Evolutionary conservation across 2,329 filamentous ascomycete species (phyloP).

Genomic region (Hypoxylon sp.): DNA sequence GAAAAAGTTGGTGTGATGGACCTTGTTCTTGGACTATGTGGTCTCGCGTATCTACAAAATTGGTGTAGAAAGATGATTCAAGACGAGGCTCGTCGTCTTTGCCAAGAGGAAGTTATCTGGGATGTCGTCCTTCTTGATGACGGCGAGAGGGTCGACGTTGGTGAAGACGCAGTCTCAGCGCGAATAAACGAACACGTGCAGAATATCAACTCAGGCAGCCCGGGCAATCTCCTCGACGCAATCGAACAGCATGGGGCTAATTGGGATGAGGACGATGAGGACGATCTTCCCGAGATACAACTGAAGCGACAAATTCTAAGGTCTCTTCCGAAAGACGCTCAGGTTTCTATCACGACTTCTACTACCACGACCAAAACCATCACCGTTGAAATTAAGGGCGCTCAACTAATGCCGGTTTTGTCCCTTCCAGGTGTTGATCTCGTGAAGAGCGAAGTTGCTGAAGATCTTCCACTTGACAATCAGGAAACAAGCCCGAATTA

Average conservation of each 20-base stretch:
- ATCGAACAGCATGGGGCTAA: slow-evolving; percentile 52
- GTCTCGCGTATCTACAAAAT: slow-evolving; percentile 71
- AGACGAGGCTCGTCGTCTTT: slow-evolving; percentile 60
- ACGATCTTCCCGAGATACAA: slow-evolving; percentile 59
- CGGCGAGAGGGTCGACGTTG: slow-evolving; percentile 68
- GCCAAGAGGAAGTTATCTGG: slow-evolving; percentile 71
- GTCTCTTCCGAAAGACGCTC: slow-evolving; percentile 65
- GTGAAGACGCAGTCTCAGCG: slow-evolving; percentile 52
- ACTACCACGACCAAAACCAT: slow-evolving; percentile 72
- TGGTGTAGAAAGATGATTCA: slow-evolving; percentile 65
- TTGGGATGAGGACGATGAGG: slow-evolving; percentile 50
- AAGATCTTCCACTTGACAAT: slow-evolving; percentile 36
- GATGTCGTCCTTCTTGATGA: slow-evolving; percentile 73
- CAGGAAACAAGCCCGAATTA: slow-evolving; percentile 55
- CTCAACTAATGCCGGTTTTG: slow-evolving; percentile 62
- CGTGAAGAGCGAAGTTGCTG: slow-evolving; percentile 58
- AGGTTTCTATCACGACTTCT: slow-evolving; percentile 70
- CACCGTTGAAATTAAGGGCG: slow-evolving; percentile 71
- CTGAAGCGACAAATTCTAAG: slow-evolving; percentile 67
- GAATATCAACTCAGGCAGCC: slow-evolving; percentile 3
- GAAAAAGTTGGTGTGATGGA: slow-evolving; percentile 71
- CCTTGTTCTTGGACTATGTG: slow-evolving; percentile 70
- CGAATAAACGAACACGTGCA: slow-evolving; percentile 39
- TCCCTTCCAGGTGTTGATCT: slow-evolving; percentile 70
- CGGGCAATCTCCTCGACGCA: slow-evolving; percentile 51